phyloP scores from a whole-genome alignment of 164 flowering plant species.

The Hamamelis virginiana region DNA sequence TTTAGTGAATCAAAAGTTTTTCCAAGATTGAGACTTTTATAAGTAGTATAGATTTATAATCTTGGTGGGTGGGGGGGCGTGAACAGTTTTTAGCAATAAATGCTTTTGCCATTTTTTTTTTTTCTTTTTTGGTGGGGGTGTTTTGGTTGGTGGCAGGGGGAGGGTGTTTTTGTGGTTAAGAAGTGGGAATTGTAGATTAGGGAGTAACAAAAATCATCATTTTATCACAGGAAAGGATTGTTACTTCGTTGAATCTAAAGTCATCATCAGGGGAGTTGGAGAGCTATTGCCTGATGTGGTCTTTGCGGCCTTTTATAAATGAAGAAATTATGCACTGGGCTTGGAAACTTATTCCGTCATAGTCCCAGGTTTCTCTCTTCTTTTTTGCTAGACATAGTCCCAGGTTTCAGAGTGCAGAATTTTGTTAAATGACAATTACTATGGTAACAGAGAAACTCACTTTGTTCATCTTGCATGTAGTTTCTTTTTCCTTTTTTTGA shows the following conservation, averaged over 20 bases:
- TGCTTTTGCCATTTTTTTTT: no score
- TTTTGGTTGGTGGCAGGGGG: no score
- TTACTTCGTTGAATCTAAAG: slow-evolving; percentile 44
- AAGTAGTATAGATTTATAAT: no score
- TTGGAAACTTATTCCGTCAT: slow-evolving; percentile 44
- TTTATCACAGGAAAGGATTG: slow-evolving; percentile 59
- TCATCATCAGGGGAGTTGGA: slow-evolving; percentile 56
- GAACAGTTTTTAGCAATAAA: background rate
- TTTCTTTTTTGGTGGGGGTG: no score
- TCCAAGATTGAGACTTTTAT: no score
- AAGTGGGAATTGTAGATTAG: no score
- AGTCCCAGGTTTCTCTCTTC: background rate
- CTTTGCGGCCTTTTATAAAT: slow-evolving; percentile 65
- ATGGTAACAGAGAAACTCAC: background rate
- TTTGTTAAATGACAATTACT: background rate
- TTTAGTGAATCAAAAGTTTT: no score
- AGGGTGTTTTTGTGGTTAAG: no score
- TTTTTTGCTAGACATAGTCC: no score
- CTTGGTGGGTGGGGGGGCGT: background rate
- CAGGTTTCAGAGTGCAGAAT: background rate
- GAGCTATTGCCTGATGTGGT: slow-evolving; percentile 77
- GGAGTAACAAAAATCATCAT: background rate
- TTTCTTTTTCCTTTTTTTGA: no score
- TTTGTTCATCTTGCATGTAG: background rate
- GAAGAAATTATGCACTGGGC: slow-evolving; percentile 58